Conservation (phyloP, 768 basidiomycete genomes). For the Auricularia sp. region DNA sequence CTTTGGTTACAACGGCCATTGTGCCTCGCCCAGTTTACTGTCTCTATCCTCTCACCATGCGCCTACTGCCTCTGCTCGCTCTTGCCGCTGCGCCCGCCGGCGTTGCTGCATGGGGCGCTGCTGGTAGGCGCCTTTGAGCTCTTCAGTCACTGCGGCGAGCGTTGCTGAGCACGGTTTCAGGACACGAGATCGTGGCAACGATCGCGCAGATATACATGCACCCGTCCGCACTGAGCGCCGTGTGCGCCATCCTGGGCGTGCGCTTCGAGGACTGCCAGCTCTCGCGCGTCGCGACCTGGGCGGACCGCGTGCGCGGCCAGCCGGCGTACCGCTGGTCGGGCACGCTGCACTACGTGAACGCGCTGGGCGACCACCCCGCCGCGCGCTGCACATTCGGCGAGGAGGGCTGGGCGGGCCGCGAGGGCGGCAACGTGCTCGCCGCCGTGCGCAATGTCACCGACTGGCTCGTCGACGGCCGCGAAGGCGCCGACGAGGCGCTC, state of each 20-base stretch:
- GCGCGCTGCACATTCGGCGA: slow-evolving; percentile 67
- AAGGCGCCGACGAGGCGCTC: slow-evolving; percentile 63
- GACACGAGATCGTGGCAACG: slow-evolving; percentile 89
- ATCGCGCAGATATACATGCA: slow-evolving; percentile 89
- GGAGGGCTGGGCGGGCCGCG: slow-evolving; percentile 56
- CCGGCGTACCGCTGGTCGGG: slow-evolving; percentile 48
- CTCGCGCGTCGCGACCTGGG: slow-evolving; percentile 81
- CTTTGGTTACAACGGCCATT: background rate
- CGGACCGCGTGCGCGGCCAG: slow-evolving; percentile 58
- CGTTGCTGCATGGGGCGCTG: slow-evolving; percentile 23
- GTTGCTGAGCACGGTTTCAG: slow-evolving; percentile 23
- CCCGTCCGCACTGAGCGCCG: slow-evolving; percentile 51
- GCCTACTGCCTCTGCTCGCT: slow-evolving; percentile 1
- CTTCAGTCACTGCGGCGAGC: background rate
- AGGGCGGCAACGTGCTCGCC: slow-evolving; percentile 59
- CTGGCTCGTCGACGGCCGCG: slow-evolving; percentile 25
- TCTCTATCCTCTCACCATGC: slow-evolving; percentile 5
- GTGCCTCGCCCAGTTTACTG: background rate
- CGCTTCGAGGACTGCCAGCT: slow-evolving; percentile 56
- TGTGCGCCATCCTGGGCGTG: slow-evolving; percentile 63
- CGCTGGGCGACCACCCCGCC: slow-evolving; percentile 67
- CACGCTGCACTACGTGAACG: slow-evolving; percentile 66
- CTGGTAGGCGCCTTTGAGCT: slow-evolving; percentile 13
- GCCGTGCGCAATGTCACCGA: slow-evolving; percentile 69
- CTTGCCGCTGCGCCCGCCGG: background rate